phyloP scores from a whole-genome alignment of 2,329 filamentous ascomycete species.

The Coccinonectria pachysandricola region DNA sequence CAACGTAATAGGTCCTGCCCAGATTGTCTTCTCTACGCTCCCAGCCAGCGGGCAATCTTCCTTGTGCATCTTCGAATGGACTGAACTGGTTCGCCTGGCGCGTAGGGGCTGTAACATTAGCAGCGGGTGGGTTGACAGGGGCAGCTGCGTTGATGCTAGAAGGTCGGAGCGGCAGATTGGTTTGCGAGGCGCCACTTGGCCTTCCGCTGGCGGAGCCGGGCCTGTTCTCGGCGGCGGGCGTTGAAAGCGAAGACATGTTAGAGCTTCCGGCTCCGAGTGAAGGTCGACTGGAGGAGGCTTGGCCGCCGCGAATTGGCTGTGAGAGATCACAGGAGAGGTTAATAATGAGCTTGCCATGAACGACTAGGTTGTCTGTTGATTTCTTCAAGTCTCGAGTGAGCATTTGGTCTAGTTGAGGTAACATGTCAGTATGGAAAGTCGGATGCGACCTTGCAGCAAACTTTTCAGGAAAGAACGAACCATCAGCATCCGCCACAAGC shows the following conservation, averaged over 20 bases:
- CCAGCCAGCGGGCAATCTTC: conserved; percentile 85
- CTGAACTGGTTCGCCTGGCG: conserved; percentile 48
- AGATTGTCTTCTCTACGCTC: conserved; percentile 92
- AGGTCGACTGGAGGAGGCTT: conserved; percentile 35
- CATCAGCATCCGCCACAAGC: conserved; percentile 78
- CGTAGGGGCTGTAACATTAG: conserved; percentile 23
- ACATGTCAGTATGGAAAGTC: conserved; percentile 19
- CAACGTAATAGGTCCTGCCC: conserved; percentile 93
- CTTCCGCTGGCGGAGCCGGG: conserved; percentile 43
- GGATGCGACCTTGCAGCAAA: too few species aligned
- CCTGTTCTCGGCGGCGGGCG: conserved; percentile 35
- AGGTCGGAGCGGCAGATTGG: conserved; percentile 35
- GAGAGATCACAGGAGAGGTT: conserved; percentile 88
- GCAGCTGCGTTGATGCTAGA: conserved; percentile 34
- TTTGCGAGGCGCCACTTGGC: conserved; percentile 35
- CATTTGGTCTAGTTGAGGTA: conserved; percentile 68
- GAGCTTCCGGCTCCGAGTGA: conserved; percentile 34
- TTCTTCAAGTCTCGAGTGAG: conserved; percentile 95
- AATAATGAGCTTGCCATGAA: conserved; percentile 94
- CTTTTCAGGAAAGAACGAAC: conserved; percentile 52
- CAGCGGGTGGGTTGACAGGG: conserved; percentile 12
- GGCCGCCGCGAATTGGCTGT: conserved; percentile 49
- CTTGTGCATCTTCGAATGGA: conserved; percentile 94
- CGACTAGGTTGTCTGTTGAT: conserved; percentile 93
- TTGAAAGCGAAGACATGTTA: conserved; percentile 32